phyloP scores from a whole-genome alignment of 2,329 filamentous ascomycete genomes.

The Knufia fluminis region DNA sequence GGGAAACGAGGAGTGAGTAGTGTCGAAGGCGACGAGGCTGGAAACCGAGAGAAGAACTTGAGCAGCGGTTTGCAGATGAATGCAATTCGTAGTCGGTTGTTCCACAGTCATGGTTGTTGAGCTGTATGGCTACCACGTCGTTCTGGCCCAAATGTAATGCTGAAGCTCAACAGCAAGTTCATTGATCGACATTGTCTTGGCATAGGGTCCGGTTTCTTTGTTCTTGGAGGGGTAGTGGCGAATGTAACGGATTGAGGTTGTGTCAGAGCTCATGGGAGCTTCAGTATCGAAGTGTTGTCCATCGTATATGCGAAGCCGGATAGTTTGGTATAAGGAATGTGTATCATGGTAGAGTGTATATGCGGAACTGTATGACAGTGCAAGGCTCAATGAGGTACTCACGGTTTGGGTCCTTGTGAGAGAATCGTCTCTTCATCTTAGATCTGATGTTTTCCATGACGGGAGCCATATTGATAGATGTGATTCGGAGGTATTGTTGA shows the following conservation, averaged over 20 bases:
- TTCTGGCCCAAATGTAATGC: background rate
- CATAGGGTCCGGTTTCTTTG: background rate
- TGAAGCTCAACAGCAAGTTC: background rate
- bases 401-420: slow-evolving; percentile 21
- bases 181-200: background rate
- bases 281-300: too few species aligned
- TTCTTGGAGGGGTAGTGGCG: slow-evolving; percentile 1
- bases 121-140: background rate
- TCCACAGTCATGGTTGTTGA: too few species aligned
- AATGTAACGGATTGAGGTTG: background rate
- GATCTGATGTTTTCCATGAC: slow-evolving; percentile 17
- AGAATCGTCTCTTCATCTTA: slow-evolving; percentile 21
- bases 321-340: too few species aligned
- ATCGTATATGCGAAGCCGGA: too few species aligned
- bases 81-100: too few species aligned
- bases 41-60: too few species aligned
- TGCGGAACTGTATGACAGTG: background rate
- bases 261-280: too few species aligned
- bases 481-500: background rate
- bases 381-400: slow-evolving; percentile 7
- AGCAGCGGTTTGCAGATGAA: too few species aligned
- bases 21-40: too few species aligned
- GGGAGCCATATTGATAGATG: slow-evolving; percentile 2
- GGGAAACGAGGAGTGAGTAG: background rate
- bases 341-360: background rate